A percentile compares a stretch with the other conserved stretches of the same genome.
Evolutionary conservation across 192 early-diverging fungal genomes (phyloP).

Genomic region (Podila epicladia): DNA sequence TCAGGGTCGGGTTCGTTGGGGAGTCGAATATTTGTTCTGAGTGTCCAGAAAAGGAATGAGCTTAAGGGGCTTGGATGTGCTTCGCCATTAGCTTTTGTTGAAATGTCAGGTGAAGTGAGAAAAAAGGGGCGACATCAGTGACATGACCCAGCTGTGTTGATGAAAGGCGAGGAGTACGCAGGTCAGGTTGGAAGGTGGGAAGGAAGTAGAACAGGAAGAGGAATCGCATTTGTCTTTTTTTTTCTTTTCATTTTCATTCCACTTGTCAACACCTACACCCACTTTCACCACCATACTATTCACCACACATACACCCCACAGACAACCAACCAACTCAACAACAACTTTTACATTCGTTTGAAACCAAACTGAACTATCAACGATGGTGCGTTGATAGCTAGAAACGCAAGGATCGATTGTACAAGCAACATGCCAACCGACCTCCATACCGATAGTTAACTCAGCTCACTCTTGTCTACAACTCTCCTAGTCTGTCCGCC

Average conservation of each 20-base stretch:
- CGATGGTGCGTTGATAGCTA: no score
- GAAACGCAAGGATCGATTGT: no score
- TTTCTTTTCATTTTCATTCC: background rate
- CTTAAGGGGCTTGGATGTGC: no score
- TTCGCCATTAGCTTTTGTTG: no score
- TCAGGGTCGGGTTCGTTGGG: no score
- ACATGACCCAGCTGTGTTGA: background rate
- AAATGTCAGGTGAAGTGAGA: no score
- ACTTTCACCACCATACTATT: background rate
- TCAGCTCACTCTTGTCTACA: no score
- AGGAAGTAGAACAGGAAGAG: background rate
- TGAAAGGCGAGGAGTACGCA: background rate
- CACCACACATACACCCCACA: background rate
- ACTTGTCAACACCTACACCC: background rate
- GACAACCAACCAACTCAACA: background rate
- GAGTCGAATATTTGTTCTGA: no score
- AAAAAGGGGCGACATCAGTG: background rate
- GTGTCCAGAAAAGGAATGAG: no score
- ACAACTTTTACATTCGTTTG: background rate
- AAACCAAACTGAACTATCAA: background rate
- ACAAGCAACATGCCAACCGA: no score
- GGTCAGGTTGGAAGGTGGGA: conserved; percentile 1
- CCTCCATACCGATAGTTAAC: background rate
- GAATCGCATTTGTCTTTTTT: conserved; percentile 1
- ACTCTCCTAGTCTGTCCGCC: conserved; percentile 42